Conservation (phyloP, 805 yeast species). For the Candida rishiriensis region DNA sequence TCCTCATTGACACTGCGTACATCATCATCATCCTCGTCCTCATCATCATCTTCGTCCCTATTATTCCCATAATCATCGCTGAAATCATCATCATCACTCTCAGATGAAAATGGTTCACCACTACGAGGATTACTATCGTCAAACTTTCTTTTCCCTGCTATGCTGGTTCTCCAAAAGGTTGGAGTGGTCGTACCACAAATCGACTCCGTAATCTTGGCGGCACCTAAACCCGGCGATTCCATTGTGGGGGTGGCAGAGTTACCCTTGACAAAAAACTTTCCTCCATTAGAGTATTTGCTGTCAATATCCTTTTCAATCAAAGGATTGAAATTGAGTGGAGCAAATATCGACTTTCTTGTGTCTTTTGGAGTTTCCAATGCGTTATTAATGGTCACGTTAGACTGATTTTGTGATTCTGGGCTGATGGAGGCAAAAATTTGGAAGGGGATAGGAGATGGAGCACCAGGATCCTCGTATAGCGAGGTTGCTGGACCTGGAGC, state of each 20-base stretch:
- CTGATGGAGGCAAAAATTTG: conserved; percentile 37
- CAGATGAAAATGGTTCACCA: conserved; percentile 23
- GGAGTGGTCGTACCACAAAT: conserved; percentile 19
- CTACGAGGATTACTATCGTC: conserved; percentile 7
- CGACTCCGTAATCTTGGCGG: conserved; percentile 4
- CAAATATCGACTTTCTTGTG: conserved; percentile 57
- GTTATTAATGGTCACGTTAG: conserved; percentile 1
- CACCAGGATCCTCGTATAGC: conserved; percentile 75
- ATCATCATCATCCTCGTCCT: conserved; percentile 8
- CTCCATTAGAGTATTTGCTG: conserved; percentile 84
- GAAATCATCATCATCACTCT: conserved; percentile 24
- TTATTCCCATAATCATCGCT: conserved; percentile 12
- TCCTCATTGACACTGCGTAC: conserved; percentile 5
- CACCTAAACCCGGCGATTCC: conserved; percentile 2
- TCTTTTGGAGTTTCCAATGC: conserved; percentile 35
- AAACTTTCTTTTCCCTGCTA: conserved; percentile 2
- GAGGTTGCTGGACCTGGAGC: conserved; percentile 44
- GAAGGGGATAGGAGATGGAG: conserved; percentile 65
- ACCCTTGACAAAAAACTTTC: conserved; percentile 67
- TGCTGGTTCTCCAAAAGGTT: conserved; percentile 14
- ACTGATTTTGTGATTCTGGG: conserved; percentile 18
- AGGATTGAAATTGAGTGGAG: conserved; percentile 81
- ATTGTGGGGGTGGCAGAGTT: conserved; percentile 2
- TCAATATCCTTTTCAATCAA: conserved; percentile 72
- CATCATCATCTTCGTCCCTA: conserved; percentile 15